These are phyloP conservation scores for Globisporangium perplexum DNA, from an alignment of 352 stramenopile genomes.

Conservation along the genomic window DNA sequence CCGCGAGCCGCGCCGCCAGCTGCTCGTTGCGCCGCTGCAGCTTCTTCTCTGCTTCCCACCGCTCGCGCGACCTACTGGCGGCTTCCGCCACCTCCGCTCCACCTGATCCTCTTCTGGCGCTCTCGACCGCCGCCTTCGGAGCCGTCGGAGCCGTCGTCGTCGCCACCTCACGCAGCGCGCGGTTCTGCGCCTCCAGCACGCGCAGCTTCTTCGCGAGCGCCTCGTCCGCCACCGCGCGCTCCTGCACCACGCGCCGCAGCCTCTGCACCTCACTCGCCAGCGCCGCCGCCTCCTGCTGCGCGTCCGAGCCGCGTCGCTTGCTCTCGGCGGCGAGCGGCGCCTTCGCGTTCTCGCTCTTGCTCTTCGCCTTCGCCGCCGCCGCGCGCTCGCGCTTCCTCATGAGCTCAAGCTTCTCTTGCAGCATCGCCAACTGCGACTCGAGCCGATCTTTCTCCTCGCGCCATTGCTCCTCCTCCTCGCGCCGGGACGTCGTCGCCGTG, in stretches of 20 bases:
- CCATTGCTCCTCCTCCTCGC: conserved; percentile 31
- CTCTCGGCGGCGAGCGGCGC: not conserved
- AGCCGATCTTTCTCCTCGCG: conserved; percentile 47
- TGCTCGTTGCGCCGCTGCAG: conserved; percentile 64
- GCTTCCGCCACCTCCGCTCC: not conserved
- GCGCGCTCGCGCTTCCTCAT: conserved; percentile 18
- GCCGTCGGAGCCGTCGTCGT: not conserved
- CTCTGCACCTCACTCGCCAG: conserved; percentile 46
- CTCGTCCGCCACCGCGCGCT: conserved; percentile 46
- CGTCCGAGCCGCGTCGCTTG: not conserved
- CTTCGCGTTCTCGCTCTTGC: conserved; percentile 17
- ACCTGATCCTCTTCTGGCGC: too few relatives aligned
- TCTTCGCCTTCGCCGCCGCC: conserved; percentile 15
- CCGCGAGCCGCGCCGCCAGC: conserved; percentile 58
- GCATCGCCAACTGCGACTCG: conserved; percentile 46
- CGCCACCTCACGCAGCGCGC: conserved; percentile 56
- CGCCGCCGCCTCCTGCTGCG: conserved; percentile 5
- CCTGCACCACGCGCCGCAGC: conserved; percentile 49
- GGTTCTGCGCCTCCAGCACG: conserved; percentile 72
- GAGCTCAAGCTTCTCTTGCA: conserved; percentile 58
- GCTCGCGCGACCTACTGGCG: conserved; percentile 14
- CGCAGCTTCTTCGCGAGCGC: conserved; percentile 52
- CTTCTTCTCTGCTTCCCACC: conserved; percentile 65
- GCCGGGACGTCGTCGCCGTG: conserved; percentile 11
- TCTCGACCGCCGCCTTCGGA: conserved; percentile 2